phyloP scores from a whole-genome alignment of 1,284 basidiomycete genomes.

The Albatrellus sp. region DNA sequence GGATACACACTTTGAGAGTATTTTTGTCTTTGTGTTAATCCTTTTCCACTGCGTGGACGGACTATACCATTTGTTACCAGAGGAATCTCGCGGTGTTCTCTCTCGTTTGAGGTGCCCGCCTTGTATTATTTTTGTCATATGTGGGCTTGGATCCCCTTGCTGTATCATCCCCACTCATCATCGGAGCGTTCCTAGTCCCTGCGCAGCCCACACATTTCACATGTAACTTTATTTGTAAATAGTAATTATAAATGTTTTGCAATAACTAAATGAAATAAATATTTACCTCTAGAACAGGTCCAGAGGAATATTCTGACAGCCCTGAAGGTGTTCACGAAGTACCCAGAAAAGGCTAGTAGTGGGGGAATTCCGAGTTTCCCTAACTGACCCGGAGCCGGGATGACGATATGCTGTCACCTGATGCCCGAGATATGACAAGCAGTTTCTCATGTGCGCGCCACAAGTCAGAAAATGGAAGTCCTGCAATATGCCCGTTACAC shows the following conservation, averaged over 20 bases:
- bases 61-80: neutral
- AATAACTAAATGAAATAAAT: neutral
- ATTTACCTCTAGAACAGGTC: neutral
- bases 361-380: too few relatives aligned
- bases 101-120: neutral
- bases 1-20: constrained; percentile 1
- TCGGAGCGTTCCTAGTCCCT: neutral
- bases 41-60: neutral
- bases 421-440: too few relatives aligned
- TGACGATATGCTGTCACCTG: too few relatives aligned
- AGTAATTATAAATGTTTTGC: too few relatives aligned
- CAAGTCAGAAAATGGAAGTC: too few relatives aligned
- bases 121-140: constrained; percentile 2
- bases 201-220: neutral
- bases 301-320: too few relatives aligned
- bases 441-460: too few relatives aligned
- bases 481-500: too few relatives aligned
- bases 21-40: neutral
- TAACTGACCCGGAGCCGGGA: too few relatives aligned
- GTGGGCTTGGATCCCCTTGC: neutral
- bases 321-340: too few relatives aligned
- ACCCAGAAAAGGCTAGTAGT: too few relatives aligned
- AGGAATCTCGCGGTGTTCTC: neutral
- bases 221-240: constrained; percentile 2
- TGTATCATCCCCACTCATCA: constrained; percentile 1